Evolutionary conservation across 805 yeast species (phyloP), one percentile per base, ranked within the genome.

Genomic region (Cyberlindnera xylosilytica): DNA sequence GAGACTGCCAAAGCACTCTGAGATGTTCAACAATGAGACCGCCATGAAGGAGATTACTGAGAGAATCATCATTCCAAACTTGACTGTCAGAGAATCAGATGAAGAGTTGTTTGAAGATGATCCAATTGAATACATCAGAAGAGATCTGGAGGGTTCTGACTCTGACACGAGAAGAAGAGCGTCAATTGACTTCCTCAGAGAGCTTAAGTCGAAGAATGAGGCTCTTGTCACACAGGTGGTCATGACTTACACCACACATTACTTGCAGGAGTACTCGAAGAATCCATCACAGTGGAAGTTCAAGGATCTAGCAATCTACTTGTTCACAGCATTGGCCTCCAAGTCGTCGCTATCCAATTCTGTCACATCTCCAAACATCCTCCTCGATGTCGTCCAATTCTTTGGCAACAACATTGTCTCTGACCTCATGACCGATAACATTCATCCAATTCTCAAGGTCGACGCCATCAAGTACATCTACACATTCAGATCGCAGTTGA

Each of bases 101-200:
- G 88, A 87, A 56, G 99, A 95, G 63, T 64, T 83, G 47, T 91
- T 93, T 62, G 99, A 93, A 64, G 99, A 93, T 64, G 99, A 93
- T 60, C 99, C 99, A 28, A 83, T 93, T 41, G 95, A 87, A 56
- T 93, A 74, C 60, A 90, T 90, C 17, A 77, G 98, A 57, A 76
- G 96, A 47, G 99, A 93, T 63, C 70, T 95, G 35, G 99, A 95
- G 65, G 98, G 98, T 6, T 82, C 96, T 0, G 98, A 91, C 60
- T 77, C 84, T 12, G 98, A 90, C 58, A 83, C 97, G 1, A 78
- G 99, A 64, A 76, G 97, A 63, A 79, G 95, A 53, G 81, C 96
- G 0, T 81, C 97, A n/a, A 87, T 95, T 2, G 97, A 88, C 56
- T 89, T 93, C 57, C 69, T 93, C 52, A 78, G 95, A 48, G 96